Evolutionary conservation across 1,139 yeast species (phyloP), one percentile per base, ranked within the genome.

Genomic region (Yamadazyma conglobata): DNA sequence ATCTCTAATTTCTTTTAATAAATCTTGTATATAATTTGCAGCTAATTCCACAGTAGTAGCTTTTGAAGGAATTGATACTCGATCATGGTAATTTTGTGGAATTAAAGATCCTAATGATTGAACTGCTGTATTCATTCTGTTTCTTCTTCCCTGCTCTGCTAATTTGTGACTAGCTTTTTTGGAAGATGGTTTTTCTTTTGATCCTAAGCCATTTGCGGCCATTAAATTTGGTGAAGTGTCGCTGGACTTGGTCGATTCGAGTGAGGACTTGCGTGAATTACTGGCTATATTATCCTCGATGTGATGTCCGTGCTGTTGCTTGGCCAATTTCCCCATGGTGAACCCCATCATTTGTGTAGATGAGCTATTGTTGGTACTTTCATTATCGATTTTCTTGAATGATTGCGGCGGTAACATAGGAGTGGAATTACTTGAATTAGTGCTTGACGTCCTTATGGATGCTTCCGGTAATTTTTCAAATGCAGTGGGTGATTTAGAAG

Each of bases 1-100:
- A 10, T 44, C 50, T 2, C 58, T 65, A 21, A 75, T 43, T 45
- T 79, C 80, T 2, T 42, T 43, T 27, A 65, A 53, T 34, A 88
- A 60, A 24, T 68, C 67, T 32, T 69, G 58, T 31, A 88, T 86
- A 48, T 80, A 85, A 27, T 64, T 62, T 23, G 86, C 78, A 0
- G 96, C 96, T 52, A 87, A 64, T 52, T 91, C 97, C 5, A 91
- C 96, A 0, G 96, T 91, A 3, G 94, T 87, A 2, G 97, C 97
- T 52, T 91, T 91, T 15, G 85, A 84, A 15, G 87, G 94, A 31
- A 75, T 80, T 17, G 66, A 39, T 1, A 79, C 77, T 22, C 74
- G 73, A 28, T 70, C 74, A 42, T 76, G 82, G 47, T 79, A 61
- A 13, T 58, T 53, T 10, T 79, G 75, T 0, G 95, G 94, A 15